Base-by-base conservation (phyloP, 345 rosid species). In the Melastoma malabathricum region DNA sequence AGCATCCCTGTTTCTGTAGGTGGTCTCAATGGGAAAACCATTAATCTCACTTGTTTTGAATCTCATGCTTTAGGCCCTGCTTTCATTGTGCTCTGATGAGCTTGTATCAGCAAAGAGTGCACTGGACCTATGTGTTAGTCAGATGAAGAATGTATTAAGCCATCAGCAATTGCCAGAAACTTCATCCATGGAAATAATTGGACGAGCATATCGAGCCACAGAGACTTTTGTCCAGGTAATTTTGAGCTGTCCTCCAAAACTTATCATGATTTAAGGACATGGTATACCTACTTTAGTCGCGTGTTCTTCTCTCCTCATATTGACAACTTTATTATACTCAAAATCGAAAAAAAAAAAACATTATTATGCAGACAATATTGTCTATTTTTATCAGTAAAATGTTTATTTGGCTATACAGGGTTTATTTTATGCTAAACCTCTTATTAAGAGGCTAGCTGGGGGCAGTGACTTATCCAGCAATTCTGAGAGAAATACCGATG, bases 211-310 rank as follows among this genome's bases (percentile, higher is more conserved):
- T 69, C 96, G 81, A 64, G 94, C 86, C 0, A 82, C 94, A 0
- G 96, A 90, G 79, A 76, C 89, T 62, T 78, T 86, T 72, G 84
- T 79, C 43, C 98, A 90, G 96, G 98, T 90, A 69, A n/a, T 43
- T 34, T 60, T 38, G 46, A 44, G 15, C 19, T 52, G 55, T 15
- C 55, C 23, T 29, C 38, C 38, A 29, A 29, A 29, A 29, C 8
- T 10, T 29, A 29, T 29, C 38, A 29, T 29, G 38, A 29, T 29
- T 29, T 6, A 29, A 29, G 38, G 38, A 29, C 6, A 4, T 29
- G 38, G 38, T 29, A 29, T 29, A 1, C 38, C 38, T 2, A 29
- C 6, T 29, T 29, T 29, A 10, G 5, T 29, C 38, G 9, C 9
- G 38, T 29, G 9, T 29, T 6, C 38, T 29, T 29, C 6, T 29